A percentile compares a stretch with the other conserved stretches of the same genome.
phyloP scores from a whole-genome alignment of 1,284 basidiomycete genomes.

The Fomitopsis pinicola region DNA sequence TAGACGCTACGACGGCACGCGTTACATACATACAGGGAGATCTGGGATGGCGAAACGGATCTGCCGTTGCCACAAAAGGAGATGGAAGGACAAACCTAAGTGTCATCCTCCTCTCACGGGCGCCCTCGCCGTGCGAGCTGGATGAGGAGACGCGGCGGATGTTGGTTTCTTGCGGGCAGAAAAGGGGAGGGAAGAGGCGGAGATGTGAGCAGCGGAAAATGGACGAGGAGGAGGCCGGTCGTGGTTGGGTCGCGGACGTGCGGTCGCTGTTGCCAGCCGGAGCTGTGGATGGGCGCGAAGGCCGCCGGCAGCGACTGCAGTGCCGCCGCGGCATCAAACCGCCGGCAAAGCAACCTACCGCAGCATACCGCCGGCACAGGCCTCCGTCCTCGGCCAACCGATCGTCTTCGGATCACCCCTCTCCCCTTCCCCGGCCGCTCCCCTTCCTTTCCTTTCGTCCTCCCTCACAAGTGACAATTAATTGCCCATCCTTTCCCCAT shows the following conservation, averaged over 20 bases:
- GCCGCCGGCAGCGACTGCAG: neutral
- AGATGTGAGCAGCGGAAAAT: neutral
- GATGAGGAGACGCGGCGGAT: neutral
- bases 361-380: neutral
- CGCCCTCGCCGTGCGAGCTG: neutral
- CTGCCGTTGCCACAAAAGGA: constrained; percentile 7
- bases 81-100: neutral
- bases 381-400: neutral
- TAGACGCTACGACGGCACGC: constrained; percentile 1
- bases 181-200: neutral
- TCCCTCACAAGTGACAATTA: neutral
- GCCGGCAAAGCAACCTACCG: neutral
- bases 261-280: neutral
- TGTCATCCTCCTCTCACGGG: constrained; percentile 8
- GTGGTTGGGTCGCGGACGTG: neutral
- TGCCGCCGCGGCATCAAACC: neutral
- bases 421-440: neutral
- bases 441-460: too few species aligned
- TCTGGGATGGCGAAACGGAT: constrained; percentile 9
- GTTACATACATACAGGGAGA: constrained; percentile 2
- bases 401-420: neutral
- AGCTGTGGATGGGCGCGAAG: neutral
- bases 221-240: neutral
- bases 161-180: neutral
- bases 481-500: neutral